These are phyloP conservation scores for Linum trigynum DNA, from an alignment of 345 rosid species.

Conservation along the genomic window DNA sequence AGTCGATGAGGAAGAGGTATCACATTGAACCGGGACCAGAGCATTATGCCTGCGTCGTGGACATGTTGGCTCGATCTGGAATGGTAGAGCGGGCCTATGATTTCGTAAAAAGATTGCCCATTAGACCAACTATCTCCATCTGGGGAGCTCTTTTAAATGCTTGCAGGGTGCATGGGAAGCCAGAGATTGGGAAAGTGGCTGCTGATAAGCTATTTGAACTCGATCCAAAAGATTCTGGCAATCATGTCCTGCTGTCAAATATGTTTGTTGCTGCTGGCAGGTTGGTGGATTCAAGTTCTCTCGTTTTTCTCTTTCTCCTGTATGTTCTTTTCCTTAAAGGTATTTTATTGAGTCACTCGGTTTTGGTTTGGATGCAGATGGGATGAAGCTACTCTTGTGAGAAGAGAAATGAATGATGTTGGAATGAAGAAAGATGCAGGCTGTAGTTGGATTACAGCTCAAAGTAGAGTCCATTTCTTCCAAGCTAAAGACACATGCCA, in stretches of 20 bases:
- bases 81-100: slow-evolving; percentile 60
- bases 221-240: slow-evolving; percentile 74
- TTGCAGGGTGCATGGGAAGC: slow-evolving; percentile 57
- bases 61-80: slow-evolving; percentile 77
- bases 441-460: slow-evolving; percentile 69
- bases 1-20: slow-evolving; percentile 49
- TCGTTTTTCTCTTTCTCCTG: background rate
- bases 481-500: slow-evolving; percentile 79
- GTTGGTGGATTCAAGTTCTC: slow-evolving; percentile 20
- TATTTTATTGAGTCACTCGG: background rate
- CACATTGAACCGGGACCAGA: slow-evolving; percentile 61
- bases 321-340: background rate
- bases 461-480: slow-evolving; percentile 58
- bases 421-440: slow-evolving; percentile 77
- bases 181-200: slow-evolving; percentile 52
- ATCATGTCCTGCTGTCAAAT: slow-evolving; percentile 78
- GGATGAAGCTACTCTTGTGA: slow-evolving; percentile 63
- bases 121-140: slow-evolving; percentile 53
- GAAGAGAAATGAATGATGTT: slow-evolving; percentile 56
- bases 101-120: slow-evolving; percentile 51
- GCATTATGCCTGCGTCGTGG: slow-evolving; percentile 78
- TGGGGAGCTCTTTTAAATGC: slow-evolving; percentile 95
- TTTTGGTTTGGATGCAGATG: slow-evolving; percentile 36
- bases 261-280: slow-evolving; percentile 69
- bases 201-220: slow-evolving; percentile 61